Percentiles rank a stretch among this genome's conserved stretches.
phyloP scores from a whole-genome alignment of 2,329 filamentous ascomycete genomes.

The Penicillium sp. region DNA sequence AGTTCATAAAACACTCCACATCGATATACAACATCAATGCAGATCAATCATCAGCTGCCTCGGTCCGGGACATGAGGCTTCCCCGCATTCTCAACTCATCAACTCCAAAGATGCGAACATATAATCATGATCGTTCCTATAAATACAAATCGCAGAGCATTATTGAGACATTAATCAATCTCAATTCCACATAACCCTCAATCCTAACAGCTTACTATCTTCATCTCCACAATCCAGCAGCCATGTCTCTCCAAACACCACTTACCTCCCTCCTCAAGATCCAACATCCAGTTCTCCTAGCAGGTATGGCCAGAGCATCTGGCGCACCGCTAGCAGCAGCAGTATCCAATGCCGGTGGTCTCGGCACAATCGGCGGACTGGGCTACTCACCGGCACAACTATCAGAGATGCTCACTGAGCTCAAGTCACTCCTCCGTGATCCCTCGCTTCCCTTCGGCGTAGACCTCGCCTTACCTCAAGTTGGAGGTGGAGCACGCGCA shows the following conservation, averaged over 20 bases:
- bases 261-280: constrained; percentile 78
- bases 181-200: not conserved
- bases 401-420: constrained; percentile 77
- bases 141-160: not conserved
- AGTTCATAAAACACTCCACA: constrained; percentile 1
- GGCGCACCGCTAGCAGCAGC: constrained; percentile 76
- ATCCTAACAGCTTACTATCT: not conserved
- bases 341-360: constrained; percentile 83
- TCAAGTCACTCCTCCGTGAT: constrained; percentile 69
- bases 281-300: constrained; percentile 83
- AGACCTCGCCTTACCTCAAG: constrained; percentile 85
- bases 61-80: constrained; percentile 14
- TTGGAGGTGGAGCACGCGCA: constrained; percentile 77
- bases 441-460: constrained; percentile 81
- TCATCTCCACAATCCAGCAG: not conserved
- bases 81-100: not conserved
- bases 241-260: constrained; percentile 68
- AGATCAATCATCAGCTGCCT: constrained; percentile 14
- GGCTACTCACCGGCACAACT: constrained; percentile 73
- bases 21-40: not conserved
- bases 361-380: constrained; percentile 62
- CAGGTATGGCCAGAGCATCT: constrained; percentile 88
- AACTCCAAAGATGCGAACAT: not conserved
- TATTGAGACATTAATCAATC: not conserved
- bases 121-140: not conserved